A percentile compares a stretch with the other conserved stretches of the same genome.
phyloP scores from a whole-genome alignment of 1,284 basidiomycete species.

The Ceratobasidium sp. region DNA sequence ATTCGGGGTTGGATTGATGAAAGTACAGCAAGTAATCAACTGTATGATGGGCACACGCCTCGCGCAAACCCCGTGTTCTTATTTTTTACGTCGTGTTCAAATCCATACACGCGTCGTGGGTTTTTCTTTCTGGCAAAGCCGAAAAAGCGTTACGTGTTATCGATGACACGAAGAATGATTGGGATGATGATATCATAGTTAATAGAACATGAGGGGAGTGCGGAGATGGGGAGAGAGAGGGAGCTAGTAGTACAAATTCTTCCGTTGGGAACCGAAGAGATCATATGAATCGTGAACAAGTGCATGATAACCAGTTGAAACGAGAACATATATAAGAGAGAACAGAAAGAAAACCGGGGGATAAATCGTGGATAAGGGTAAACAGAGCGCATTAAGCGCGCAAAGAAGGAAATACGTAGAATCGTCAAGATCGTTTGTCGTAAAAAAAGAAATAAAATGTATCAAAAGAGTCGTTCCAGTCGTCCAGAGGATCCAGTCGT shows the following conservation, averaged over 20 bases:
- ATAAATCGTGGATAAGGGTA: not conserved
- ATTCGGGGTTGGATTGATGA: no score
- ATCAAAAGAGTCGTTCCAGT: conserved; percentile 7
- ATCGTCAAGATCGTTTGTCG: conserved; percentile 24
- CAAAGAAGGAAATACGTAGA: not conserved
- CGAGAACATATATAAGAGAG: not conserved
- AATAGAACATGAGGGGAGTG: not conserved
- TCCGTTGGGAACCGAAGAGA: not conserved
- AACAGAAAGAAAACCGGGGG: not conserved
- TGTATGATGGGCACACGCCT: conserved; percentile 14
- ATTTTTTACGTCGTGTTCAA: not conserved
- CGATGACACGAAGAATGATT: not conserved
- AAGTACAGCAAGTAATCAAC: not conserved
- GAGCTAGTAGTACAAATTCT: not conserved
- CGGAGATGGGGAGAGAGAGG: no score
- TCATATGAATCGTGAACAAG: not conserved
- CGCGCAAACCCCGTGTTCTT: not conserved
- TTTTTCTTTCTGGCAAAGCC: not conserved
- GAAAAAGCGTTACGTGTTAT: not conserved
- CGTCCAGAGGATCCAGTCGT: no score
- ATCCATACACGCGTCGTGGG: no score
- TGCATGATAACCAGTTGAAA: not conserved
- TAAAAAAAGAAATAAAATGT: not conserved
- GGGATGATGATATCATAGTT: conserved; percentile 8
- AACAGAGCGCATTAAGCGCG: not conserved